Evolutionary conservation across 2,329 filamentous ascomycete species (phyloP), one percentile per base, ranked within the genome.

Genomic region (Fusarium buxicola): DNA sequence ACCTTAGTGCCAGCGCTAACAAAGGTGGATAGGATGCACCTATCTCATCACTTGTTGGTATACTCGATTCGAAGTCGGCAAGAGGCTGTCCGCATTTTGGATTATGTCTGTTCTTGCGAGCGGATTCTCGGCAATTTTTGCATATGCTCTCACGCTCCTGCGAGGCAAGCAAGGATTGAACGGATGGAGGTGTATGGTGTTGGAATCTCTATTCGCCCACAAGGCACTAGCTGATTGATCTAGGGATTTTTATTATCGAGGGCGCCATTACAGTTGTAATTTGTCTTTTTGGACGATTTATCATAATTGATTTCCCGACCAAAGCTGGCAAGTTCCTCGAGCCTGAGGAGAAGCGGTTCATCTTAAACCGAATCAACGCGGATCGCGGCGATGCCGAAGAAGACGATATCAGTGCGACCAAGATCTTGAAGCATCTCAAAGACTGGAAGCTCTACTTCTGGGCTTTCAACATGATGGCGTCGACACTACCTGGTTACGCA

Each of bases 171-270:
- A 45, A 21, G 47, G 46, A 3, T 16, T 57, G 9, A 32, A 25
- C 24, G 54, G 54, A 4, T 57, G 54, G 54, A 52, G 47, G 46
- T 52, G 53, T 53, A n/a, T n/a, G n/a, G n/a, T n/a, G n/a, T n/a
- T n/a, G n/a, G n/a, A n/a, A n/a, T n/a, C n/a, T n/a, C n/a, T n/a
- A n/a, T n/a, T n/a, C n/a, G n/a, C n/a, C n/a, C n/a, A n/a, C n/a
- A n/a, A n/a, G n/a, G n/a, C n/a, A n/a, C n/a, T n/a, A n/a, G n/a
- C n/a, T 27, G 38, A 12, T 5, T 10, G 11, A 8, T 35, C 41
- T 4, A 54, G 55, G 56, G 56, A 55, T 59, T 5, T 59, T 55
- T n/a, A 55, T 59, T 15, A 46, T 59, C 8, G 56, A 59, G 32
- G 56, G 51, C 7, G 46, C 45, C 15, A 49, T 55, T 31, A 59